These are phyloP conservation scores for Hypoxylon fuscum DNA, from an alignment of 495 filamentous ascomycete species.

Conservation along the genomic window DNA sequence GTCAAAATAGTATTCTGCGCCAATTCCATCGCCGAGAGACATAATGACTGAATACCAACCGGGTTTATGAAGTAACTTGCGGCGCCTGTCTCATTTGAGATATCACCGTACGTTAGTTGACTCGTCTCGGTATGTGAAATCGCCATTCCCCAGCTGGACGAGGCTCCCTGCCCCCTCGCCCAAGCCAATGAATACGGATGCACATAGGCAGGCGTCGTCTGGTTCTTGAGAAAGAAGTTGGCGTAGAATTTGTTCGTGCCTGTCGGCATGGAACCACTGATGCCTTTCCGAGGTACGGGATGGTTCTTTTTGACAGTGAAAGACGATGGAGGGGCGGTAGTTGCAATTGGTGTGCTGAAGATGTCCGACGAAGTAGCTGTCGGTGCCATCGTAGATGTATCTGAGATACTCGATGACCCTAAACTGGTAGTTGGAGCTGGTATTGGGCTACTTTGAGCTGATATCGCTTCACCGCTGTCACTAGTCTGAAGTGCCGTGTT, in stretches of 20 bases:
- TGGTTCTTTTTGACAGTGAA: constrained; percentile 61
- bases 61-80: constrained; percentile 82
- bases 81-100: constrained; percentile 59
- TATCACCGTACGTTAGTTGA: constrained; percentile 69
- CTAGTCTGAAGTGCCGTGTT: constrained; percentile 11
- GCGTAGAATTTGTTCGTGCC: constrained; percentile 93
- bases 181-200: constrained; percentile 87
- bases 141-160: constrained; percentile 77
- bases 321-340: constrained; percentile 61
- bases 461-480: constrained; percentile 6
- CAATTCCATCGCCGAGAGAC: constrained; percentile 81
- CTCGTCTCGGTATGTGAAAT: constrained; percentile 74
- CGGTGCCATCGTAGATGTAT: constrained; percentile 28
- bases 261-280: constrained; percentile 61
- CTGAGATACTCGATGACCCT: constrained; percentile 1
- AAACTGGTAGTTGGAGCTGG: constrained; percentile 10
- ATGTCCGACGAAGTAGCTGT: constrained; percentile 47
- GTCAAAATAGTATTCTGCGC: constrained; percentile 65
- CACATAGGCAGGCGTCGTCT: constrained; percentile 76
- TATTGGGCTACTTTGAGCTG: constrained; percentile 18
- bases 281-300: constrained; percentile 51
- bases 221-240: constrained; percentile 83
- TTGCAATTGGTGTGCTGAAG: constrained; percentile 67
- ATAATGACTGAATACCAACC: constrained; percentile 80
- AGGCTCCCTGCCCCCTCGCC: constrained; percentile 72